Evolutionary conservation across 257 asterid genomes (phyloP), one percentile per base, ranked within the genome.

Genomic region (Linaria vulgaris): DNA sequence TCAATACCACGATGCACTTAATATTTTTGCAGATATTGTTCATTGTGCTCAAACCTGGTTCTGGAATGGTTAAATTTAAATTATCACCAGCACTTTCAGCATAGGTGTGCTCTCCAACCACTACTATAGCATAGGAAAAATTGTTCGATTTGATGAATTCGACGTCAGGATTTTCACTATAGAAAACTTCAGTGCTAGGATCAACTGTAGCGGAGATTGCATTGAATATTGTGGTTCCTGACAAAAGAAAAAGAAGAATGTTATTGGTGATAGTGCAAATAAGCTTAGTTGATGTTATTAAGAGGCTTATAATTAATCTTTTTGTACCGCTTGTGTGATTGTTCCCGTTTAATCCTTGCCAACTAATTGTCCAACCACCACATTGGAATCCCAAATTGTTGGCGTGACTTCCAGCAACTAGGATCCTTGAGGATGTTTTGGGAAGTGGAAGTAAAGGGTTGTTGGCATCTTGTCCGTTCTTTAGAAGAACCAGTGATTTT

Each of bases 61-160:
- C 74, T 0, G 81, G 71, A 45, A 84, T 73, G 0, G 79, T 81
- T 1, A 81, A 57, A 67, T 81, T 71, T 16, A 21, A 15, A 31
- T 53, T 77, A 73, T 84, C 91, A 4, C 91, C 88, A 0, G 49
- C 47, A 3, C 63, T 24, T 60, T 84, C 91, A 0, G 82, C 81
- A 38, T 84, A 84, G 12, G 88, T 75, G 14, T 11, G 19, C 72
- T 84, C 91, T n/a, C 91, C 88, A 4, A 81, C 82, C 0, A 73
- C 91, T 9, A 84, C 88, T 27, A 81, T 64, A 3, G 83, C 82
- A 12, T 79, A 82, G 15, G 73, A 61, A 16, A 75, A 77, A 2
- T 75, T 63, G 14, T 25, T 74, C 50, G 59, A 37, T 54, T 58
- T 64, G 1, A 82, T 19, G 27, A 53, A 72, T 0, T 77, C 61